Evolutionary conservation across 1,139 yeast species (phyloP), one percentile per base, ranked within the genome.

Genomic region (Yamadazyma jaroonii): DNA sequence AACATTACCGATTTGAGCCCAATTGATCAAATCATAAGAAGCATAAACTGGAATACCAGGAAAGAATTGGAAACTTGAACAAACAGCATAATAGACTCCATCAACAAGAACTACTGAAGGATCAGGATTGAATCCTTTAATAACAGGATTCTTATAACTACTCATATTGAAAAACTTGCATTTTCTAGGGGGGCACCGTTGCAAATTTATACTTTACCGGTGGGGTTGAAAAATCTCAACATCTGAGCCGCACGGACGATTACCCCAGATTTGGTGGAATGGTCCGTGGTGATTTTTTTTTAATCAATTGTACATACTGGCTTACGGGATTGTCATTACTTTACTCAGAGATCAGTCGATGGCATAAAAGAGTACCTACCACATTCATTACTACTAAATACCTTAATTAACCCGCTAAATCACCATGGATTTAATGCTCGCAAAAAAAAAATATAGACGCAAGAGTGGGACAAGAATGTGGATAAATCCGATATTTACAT

Each of bases 1-100:
- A n/a, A 41, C 44, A 29, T 38, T 41, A 11, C 44, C 44, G 17
- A 41, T 41, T 27, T 41, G 44, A n/a, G 29, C 24, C 44, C 44
- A 41, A 28, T 41, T 35, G 30, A 39, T 33, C 13, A 41, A 35
- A 35, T 41, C 38, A 21, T 31, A 36, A 6, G 43, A 39, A 9
- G 37, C 37, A 35, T 41, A 39, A 9, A 41, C 33, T 13, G 44
- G 44, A 24, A 39, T 39, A 8, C 36, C 42, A 9, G 44, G 43
- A 25, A 39, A 41, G 29, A 39, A 37, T 25, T 31, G 38, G 23
- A 41, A 41, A 13, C 30, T 26, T 6, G 43, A 39, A 27, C 37
- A 27, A 8, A 36, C 44, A 11, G 44, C 44, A 39, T 34, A 41
- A 22, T 33, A 41, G 26, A 38, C 25, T 9, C 44, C 44, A 34